Percentiles rank a stretch among this genome's conserved stretches.
These are phyloP conservation scores for Leptographium procerum DNA, from an alignment of 2,329 filamentous ascomycete species.

Conservation along the genomic window DNA sequence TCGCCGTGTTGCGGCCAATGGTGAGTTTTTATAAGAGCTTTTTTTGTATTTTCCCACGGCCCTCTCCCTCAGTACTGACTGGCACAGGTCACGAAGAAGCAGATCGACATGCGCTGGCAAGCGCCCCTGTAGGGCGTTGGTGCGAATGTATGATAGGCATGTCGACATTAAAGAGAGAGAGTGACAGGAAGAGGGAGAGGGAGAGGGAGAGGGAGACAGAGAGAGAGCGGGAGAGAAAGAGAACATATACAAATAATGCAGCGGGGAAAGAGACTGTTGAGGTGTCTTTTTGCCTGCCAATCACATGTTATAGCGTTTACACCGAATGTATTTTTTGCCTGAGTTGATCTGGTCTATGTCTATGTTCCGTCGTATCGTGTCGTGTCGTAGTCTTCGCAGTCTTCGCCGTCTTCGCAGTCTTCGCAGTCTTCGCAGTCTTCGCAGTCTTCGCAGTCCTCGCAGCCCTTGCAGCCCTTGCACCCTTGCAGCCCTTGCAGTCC, in stretches of 20 bases:
- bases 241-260: no score
- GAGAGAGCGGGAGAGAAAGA: not conserved
- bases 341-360: not conserved
- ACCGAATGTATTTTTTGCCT: not conserved
- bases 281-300: not conserved
- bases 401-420: not conserved
- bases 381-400: not conserved
- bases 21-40: slow-evolving; percentile 49
- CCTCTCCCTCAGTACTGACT: slow-evolving; percentile 18
- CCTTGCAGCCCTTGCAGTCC: not conserved
- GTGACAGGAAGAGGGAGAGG: no score
- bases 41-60: not conserved
- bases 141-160: not conserved
- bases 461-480: not conserved
- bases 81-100: slow-evolving; percentile 47
- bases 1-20: slow-evolving; percentile 70
- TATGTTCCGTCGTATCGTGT: not conserved
- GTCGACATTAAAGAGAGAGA: no score
- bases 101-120: slow-evolving; percentile 55
- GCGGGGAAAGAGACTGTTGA: no score
- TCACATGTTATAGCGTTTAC: not conserved
- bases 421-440: not conserved
- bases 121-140: slow-evolving; percentile 17
- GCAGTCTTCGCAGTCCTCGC: not conserved
- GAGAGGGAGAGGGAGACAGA: not conserved